Base-by-base conservation (phyloP, 2,329 filamentous ascomycete species). In the Stachybotrys elegans region DNA sequence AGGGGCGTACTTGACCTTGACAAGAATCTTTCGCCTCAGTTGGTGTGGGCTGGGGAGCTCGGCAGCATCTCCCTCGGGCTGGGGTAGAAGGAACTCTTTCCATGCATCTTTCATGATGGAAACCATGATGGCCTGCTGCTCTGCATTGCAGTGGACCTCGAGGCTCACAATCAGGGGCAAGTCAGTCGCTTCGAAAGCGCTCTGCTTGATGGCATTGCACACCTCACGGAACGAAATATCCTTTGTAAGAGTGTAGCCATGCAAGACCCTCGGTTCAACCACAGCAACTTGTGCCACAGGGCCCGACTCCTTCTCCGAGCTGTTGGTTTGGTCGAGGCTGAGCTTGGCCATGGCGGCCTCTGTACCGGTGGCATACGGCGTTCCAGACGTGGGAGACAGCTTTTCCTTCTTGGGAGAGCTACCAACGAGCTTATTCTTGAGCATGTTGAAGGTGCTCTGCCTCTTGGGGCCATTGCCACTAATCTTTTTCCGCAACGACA, bases 131-230 rank as follows among this genome's bases (percentile, higher is more conserved):
- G 86, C 78, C 62, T 98, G 93, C 65, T 98, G 93, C 45, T 84
- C 77, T 0, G 80, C 67, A 49, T 74, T 75, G 51, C 89, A 90
- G 68, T 97, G 93, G 0, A 97, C 88, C 65, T 98, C 93, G 23
- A 98, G 76, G 58, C 89, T 95, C 55, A 96, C 85, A 47, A 97
- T 92, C n/a, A 98, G 72, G 0, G 93, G 93, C 16, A 95, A 70
- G 48, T 92, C 83, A 17, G 79, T 84, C 4, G 73, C 78, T 4
- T 77, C 68, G 56, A 97, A 97, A 2, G 86, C 90, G 56, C 84
- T 79, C 44, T 95, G 80, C 23, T 81, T 75, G 51, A 97, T 91
- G 0, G 88, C 82, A 44, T 78, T 72, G 66, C 91, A 95, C 2
- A 97, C 92, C 34, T 86, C 80, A 40, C 91, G 81, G 65, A 97